phyloP scores from a whole-genome alignment of 306 rosid genomes.

The Hippophae tibetana region DNA sequence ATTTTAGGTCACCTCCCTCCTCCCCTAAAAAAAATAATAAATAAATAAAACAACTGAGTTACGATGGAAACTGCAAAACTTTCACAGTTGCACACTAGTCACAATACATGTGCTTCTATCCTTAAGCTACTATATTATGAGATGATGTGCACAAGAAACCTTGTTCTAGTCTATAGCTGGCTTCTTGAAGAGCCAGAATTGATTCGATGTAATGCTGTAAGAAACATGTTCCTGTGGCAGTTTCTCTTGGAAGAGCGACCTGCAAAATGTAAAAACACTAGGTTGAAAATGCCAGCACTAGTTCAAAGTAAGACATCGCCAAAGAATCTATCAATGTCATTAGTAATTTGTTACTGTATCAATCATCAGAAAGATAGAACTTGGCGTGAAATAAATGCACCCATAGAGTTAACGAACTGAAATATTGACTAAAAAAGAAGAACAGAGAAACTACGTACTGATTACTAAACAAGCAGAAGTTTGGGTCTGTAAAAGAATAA shows the following conservation, averaged over 20 bases:
- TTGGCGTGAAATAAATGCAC: no score
- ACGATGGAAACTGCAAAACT: no score
- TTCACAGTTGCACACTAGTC: no score
- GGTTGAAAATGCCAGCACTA: constrained; percentile 15
- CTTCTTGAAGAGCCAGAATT: constrained; percentile 83
- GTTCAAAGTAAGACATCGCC: constrained; percentile 1
- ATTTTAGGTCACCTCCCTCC: no score
- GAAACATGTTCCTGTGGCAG: constrained; percentile 64
- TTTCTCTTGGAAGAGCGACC: constrained; percentile 97
- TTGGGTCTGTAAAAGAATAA: not conserved
- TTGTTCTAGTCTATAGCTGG: constrained; percentile 43
- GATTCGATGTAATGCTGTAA: constrained; percentile 70
- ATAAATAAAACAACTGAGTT: no score
- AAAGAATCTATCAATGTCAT: not conserved
- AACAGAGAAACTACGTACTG: no score
- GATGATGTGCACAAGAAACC: constrained; percentile 30
- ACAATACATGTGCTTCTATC: not conserved
- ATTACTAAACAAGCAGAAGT: not conserved
- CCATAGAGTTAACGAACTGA: no score
- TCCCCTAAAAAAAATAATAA: no score
- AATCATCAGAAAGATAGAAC: not conserved
- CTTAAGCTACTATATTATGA: not conserved
- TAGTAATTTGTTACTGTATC: not conserved
- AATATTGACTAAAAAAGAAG: no score
- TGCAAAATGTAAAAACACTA: constrained; percentile 25